Base-by-base conservation (phyloP, 2,329 filamentous ascomycete species). In the Penicillium rolfsii region DNA sequence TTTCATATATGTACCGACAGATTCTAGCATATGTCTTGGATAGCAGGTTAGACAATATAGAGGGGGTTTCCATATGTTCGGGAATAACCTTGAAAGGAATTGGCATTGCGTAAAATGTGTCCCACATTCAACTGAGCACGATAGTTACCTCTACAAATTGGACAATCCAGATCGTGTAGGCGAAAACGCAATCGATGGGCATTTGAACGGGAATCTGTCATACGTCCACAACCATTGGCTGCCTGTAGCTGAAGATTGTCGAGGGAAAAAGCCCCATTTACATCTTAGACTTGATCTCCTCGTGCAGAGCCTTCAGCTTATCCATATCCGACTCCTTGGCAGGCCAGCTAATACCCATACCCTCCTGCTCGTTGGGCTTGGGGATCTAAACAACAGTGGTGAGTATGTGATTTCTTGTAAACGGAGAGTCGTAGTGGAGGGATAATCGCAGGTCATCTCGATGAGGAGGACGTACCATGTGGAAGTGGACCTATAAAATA, bases 251-350 rank as follows among this genome's bases (percentile, higher is more conserved):
- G 6, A 19, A 19, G 8, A 8, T 22, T 8, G 22, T 19, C 3
- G 9, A 6, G n/a, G 22, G 38, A 4, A 24, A 12, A 5, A 43
- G 3, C 33, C 2, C 36, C 5, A 2, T 63, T 77, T 83, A 97
- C 84, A 98, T 94, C 84, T 93, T 97, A 16, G 89, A 80, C 85
- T 96, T 96, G 73, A 99, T 83, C 58, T 96, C 91, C 76, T 94
- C 92, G 63, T 85, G 83, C 63, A 96, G 81, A 64, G 85, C 86
- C 83, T 93, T 91, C 70, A 99, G 81, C 74, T 88, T 85, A 1
- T 91, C 91, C 89, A 95, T 96, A 70, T 97, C 89, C 1, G 85
- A 84, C 63, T 82, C 77, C 78, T 91, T 85, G 65, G 88, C 82
- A 22, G 93, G 92, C 95, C 95, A 99, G 36, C 80, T 76, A 68